A percentile compares a stretch with the other conserved stretches of the same genome.
Evolutionary conservation across 1,139 yeast genomes (phyloP).

Genomic region (Suhomyces wounanorum): DNA sequence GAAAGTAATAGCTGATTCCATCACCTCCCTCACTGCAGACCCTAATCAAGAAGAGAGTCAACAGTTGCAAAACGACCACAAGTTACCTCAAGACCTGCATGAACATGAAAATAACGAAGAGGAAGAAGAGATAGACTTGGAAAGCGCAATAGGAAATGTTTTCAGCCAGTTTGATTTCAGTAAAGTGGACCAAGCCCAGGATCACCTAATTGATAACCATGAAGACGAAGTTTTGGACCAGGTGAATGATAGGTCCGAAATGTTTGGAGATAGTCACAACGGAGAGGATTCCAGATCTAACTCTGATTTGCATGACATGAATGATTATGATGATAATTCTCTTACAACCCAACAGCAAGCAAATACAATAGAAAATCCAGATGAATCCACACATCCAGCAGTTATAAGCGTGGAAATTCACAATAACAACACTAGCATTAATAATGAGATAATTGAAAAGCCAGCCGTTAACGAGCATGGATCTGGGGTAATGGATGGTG

Average conservation of each 20-base stretch:
- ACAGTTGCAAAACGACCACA: slow-evolving; percentile 5
- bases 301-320: neutral
- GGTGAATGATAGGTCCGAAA: neutral
- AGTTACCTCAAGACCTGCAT: slow-evolving; percentile 11
- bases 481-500: neutral
- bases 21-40: slow-evolving; percentile 12
- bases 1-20: slow-evolving; percentile 17
- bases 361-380: neutral
- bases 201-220: neutral
- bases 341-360: neutral
- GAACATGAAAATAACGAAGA: slow-evolving; percentile 1
- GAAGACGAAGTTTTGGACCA: neutral
- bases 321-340: neutral
- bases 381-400: neutral
- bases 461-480: neutral
- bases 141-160: slow-evolving; percentile 43
- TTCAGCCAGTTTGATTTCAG: slow-evolving; percentile 32
- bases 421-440: neutral
- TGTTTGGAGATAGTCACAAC: neutral
- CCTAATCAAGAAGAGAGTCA: neutral
- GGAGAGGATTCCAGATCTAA: neutral
- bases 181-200: slow-evolving; percentile 2
- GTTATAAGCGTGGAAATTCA: neutral
- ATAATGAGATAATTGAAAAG: neutral
- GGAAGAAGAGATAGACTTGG: slow-evolving; percentile 22